Conservation (phyloP, 345 rosid species). For the Pistacia atlantica region DNA sequence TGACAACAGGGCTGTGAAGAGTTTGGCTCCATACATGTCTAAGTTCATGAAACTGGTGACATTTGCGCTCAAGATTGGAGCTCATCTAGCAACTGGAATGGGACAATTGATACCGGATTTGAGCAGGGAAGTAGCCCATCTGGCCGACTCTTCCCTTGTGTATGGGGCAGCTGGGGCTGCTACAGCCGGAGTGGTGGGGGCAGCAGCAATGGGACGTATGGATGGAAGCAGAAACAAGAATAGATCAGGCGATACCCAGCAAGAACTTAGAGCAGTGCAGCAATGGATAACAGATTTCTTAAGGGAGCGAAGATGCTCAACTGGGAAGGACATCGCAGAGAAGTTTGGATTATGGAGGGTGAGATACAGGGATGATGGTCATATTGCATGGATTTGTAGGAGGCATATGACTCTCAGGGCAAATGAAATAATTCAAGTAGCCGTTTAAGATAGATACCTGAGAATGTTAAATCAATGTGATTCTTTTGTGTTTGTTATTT, state of each 20-base stretch:
- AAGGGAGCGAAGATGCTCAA: slow-evolving; percentile 72
- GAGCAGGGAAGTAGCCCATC: slow-evolving; percentile 77
- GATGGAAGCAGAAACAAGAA: slow-evolving; percentile 49
- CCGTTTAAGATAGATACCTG: slow-evolving; percentile 38
- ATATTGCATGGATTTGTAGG: slow-evolving; percentile 88
- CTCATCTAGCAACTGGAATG: slow-evolving; percentile 90
- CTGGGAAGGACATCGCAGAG: slow-evolving; percentile 85
- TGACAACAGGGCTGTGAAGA: slow-evolving; percentile 69
- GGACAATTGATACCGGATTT: slow-evolving; percentile 94
- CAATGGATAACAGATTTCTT: slow-evolving; percentile 91
- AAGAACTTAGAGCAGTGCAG: slow-evolving; percentile 75
- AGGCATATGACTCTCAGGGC: slow-evolving; percentile 77
- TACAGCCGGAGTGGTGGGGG: slow-evolving; percentile 70
- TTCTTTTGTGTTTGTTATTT: not conserved
- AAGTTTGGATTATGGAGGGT: slow-evolving; percentile 92
- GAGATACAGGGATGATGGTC: slow-evolving; percentile 79
- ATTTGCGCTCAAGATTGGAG: slow-evolving; percentile 89
- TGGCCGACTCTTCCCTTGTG: slow-evolving; percentile 62
- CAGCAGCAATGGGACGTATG: slow-evolving; percentile 43
- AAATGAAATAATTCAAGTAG: slow-evolving; percentile 69
- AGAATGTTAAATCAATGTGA: not conserved
- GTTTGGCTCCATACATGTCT: slow-evolving; percentile 83
- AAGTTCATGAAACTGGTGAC: slow-evolving; percentile 86
- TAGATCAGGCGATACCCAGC: slow-evolving; percentile 53
- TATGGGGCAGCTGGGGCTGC: slow-evolving; percentile 81